These are phyloP conservation scores for Mycena citricolor DNA, from an alignment of 1,284 basidiomycete genomes.

Conservation along the genomic window DNA sequence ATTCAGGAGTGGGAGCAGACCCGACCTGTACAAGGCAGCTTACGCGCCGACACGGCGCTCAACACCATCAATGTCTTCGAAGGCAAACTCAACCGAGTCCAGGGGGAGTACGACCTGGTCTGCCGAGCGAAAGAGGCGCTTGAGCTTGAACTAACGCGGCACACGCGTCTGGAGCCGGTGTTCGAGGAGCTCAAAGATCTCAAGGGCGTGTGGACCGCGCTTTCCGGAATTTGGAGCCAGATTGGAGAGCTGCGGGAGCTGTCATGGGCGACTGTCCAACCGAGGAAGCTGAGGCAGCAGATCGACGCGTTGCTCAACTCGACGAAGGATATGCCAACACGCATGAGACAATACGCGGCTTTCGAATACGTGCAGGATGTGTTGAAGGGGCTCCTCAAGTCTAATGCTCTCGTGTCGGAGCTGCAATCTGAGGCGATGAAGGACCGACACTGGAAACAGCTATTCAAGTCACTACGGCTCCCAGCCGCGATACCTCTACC, in stretches of 20 bases:
- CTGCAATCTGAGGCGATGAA: conserved; percentile 97
- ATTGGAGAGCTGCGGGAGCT: conserved; percentile 87
- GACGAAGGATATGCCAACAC: conserved; percentile 97
- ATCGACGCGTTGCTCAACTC: conserved; percentile 87
- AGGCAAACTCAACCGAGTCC: conserved; percentile 82
- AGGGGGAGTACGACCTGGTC: conserved; percentile 93
- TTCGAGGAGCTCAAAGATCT: conserved; percentile 95
- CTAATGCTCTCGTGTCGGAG: conserved; percentile 87
- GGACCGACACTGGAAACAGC: conserved; percentile 97
- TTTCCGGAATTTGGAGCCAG: conserved; percentile 96
- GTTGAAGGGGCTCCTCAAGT: conserved; percentile 84
- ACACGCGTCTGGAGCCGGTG: conserved; percentile 90
- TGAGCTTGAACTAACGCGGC: conserved; percentile 87
- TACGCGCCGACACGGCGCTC: conserved; percentile 94
- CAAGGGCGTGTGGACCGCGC: conserved; percentile 98
- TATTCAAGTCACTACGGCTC: conserved; percentile 88
- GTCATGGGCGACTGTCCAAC: conserved; percentile 90
- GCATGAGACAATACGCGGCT: conserved; percentile 98
- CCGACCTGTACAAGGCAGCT: conserved; percentile 92
- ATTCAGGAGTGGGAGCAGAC: conserved; percentile 94
- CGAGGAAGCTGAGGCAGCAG: conserved; percentile 92
- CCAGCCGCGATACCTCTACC: conserved; percentile 65
- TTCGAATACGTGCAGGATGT: conserved; percentile 98
- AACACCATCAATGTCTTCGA: conserved; percentile 95
- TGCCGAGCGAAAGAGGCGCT: conserved; percentile 96